phyloP scores from a whole-genome alignment of 202 grass and related monocot species.

The Schoenoplectus triqueter region DNA sequence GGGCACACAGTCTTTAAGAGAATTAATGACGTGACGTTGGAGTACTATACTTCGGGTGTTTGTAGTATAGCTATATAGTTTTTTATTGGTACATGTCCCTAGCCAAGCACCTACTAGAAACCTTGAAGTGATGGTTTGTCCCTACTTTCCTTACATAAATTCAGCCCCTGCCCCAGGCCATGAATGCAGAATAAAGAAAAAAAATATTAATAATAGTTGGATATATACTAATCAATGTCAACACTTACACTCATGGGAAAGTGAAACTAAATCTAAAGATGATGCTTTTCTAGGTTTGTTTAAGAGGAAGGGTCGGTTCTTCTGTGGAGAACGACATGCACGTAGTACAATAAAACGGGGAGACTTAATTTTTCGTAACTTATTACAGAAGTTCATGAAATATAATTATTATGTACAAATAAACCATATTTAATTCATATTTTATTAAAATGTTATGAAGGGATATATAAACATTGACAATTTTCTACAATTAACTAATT shows the following conservation, averaged over 20 bases:
- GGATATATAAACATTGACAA: background rate
- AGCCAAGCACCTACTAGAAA: constrained; percentile 28
- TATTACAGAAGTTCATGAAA: background rate
- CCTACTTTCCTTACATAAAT: constrained; percentile 23
- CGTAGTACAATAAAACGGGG: background rate
- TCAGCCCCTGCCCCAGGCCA: background rate
- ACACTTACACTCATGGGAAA: constrained; percentile 33
- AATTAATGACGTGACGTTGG: constrained; percentile 37
- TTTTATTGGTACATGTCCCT: constrained; percentile 27
- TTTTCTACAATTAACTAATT: background rate
- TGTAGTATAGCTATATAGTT: constrained; percentile 29
- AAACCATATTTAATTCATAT: background rate
- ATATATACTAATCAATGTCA: constrained; percentile 38
- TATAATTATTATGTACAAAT: background rate
- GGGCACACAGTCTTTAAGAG: constrained; percentile 36
- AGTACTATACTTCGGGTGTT: constrained; percentile 33
- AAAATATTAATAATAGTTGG: background rate
- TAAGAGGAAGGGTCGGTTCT: background rate
- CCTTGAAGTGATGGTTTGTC: constrained; percentile 39
- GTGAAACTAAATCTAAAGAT: constrained; percentile 34
- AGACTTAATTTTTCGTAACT: background rate
- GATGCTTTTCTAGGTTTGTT: background rate
- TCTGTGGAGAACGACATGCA: background rate
- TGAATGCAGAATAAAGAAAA: constrained; percentile 18
- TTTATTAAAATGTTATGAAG: background rate